A percentile compares a stretch with the other conserved stretches of the same genome.
Conservation (phyloP, 1,284 basidiomycete genomes). For the Anthracocystis walkeri region DNA sequence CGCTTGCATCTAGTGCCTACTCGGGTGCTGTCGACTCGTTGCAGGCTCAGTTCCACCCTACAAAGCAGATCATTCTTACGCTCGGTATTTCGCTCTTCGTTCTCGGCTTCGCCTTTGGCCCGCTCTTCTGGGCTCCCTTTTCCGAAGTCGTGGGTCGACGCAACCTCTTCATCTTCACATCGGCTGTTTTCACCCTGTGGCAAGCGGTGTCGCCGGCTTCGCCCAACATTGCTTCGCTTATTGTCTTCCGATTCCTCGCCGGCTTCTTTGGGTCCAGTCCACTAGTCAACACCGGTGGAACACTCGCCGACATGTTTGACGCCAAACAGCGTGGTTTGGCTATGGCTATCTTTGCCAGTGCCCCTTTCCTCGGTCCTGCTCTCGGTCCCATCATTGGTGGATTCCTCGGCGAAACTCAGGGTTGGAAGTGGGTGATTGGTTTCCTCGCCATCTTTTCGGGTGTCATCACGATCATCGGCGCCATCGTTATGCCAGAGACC, state of each 20-base stretch:
- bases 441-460: conserved; percentile 77
- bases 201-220: conserved; percentile 77
- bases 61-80: conserved; percentile 46
- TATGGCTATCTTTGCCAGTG: conserved; percentile 78
- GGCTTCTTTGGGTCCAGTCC: conserved; percentile 75
- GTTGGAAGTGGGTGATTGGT: conserved; percentile 83
- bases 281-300: conserved; percentile 72
- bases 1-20: conserved; percentile 59
- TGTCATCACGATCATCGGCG: conserved; percentile 73
- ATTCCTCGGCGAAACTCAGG: conserved; percentile 72
- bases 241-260: conserved; percentile 78
- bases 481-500: conserved; percentile 82
- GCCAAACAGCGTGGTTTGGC: conserved; percentile 78
- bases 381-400: conserved; percentile 68
- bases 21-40: conserved; percentile 57
- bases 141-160: conserved; percentile 75
- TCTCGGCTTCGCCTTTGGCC: conserved; percentile 73
- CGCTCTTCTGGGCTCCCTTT: conserved; percentile 75
- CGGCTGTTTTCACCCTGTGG: conserved; percentile 76
- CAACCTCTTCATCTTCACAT: conserved; percentile 76
- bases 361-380: conserved; percentile 81
- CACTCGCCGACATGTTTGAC: conserved; percentile 78
- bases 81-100: conserved; percentile 77
- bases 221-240: conserved; percentile 75
- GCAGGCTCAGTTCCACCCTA: conserved; percentile 41